phyloP scores from a whole-genome alignment of 371 early-diverging fungal species.

The Syncephalastrum sp. region DNA sequence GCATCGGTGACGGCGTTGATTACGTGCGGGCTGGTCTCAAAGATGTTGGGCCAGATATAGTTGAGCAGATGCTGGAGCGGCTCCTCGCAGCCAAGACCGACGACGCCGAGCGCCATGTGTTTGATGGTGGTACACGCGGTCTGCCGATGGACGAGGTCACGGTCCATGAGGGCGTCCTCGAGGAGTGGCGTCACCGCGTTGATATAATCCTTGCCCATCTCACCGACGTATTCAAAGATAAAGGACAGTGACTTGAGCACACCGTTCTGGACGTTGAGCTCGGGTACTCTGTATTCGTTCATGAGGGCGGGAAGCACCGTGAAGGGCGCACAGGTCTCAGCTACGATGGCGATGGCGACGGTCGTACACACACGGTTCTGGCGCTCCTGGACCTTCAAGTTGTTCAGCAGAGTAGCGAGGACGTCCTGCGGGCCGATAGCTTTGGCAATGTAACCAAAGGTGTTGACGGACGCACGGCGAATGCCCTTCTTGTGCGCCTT shows the following conservation, averaged over 20 bases:
- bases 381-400: constrained; percentile 97
- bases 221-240: constrained; percentile 97
- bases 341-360: constrained; percentile 94
- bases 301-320: constrained; percentile 97
- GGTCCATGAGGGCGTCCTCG: constrained; percentile 97
- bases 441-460: constrained; percentile 98
- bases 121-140: constrained; percentile 95
- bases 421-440: constrained; percentile 99
- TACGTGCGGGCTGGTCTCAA: constrained; percentile 95
- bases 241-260: constrained; percentile 94
- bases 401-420: constrained; percentile 93
- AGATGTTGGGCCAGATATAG: constrained; percentile 97
- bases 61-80: constrained; percentile 93
- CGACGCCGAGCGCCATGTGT: constrained; percentile 89
- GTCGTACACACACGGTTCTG: constrained; percentile 98
- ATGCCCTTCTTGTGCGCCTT: constrained; percentile 96
- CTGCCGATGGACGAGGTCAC: constrained; percentile 96
- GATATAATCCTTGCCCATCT: constrained; percentile 95
- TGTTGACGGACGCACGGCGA: constrained; percentile 94
- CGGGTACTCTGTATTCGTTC: constrained; percentile 98
- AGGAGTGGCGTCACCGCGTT: constrained; percentile 93
- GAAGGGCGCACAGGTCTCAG: constrained; percentile 93
- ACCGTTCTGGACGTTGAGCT: constrained; percentile 97
- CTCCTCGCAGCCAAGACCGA: constrained; percentile 92
- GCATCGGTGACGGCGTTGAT: constrained; percentile 97